Conservation (phyloP, 306 rosid genomes). For the Lathyrus aphaca region DNA sequence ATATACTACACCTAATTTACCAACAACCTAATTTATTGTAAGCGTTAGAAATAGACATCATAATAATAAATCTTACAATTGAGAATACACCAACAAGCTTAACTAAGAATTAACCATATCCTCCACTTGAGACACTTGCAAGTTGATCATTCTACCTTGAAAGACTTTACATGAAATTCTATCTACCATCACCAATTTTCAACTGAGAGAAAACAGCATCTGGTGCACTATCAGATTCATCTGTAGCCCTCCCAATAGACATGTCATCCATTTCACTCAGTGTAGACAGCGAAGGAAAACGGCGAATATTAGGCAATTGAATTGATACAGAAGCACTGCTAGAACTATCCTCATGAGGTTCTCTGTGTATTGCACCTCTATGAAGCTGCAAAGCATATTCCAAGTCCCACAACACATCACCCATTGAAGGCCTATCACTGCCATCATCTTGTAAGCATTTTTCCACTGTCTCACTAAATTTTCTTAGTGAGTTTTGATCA, state of each 20-base stretch:
- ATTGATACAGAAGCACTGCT: constrained; percentile 37
- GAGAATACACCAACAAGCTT: too few species aligned
- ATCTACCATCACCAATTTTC: too few species aligned
- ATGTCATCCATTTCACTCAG: constrained; percentile 41
- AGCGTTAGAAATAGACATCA: too few species aligned
- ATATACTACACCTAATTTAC: too few species aligned
- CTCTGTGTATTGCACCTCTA: too few species aligned
- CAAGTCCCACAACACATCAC: constrained; percentile 61
- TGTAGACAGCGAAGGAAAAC: constrained; percentile 46
- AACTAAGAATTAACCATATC: too few species aligned
- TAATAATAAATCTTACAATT: too few species aligned
- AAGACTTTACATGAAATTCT: constrained; percentile 4
- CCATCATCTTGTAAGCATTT: constrained; percentile 52
- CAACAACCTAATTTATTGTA: too few species aligned
- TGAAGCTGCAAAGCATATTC: constrained; percentile 62
- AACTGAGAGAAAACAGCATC: too few species aligned
- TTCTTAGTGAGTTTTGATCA: constrained; percentile 48
- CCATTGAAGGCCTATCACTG: constrained; percentile 54
- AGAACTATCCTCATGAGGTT: constrained; percentile 40
- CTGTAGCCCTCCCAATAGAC: constrained; percentile 29
- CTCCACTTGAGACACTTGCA: constrained; percentile 14
- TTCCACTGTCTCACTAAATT: constrained; percentile 42
- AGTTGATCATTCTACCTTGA: background rate
- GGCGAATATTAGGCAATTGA: constrained; percentile 36
- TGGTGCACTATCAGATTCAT: constrained; percentile 33